Evolutionary conservation across 2,329 filamentous ascomycete genomes (phyloP), one percentile per base, ranked within the genome.

Genomic region (Tolypocladium capitatum): DNA sequence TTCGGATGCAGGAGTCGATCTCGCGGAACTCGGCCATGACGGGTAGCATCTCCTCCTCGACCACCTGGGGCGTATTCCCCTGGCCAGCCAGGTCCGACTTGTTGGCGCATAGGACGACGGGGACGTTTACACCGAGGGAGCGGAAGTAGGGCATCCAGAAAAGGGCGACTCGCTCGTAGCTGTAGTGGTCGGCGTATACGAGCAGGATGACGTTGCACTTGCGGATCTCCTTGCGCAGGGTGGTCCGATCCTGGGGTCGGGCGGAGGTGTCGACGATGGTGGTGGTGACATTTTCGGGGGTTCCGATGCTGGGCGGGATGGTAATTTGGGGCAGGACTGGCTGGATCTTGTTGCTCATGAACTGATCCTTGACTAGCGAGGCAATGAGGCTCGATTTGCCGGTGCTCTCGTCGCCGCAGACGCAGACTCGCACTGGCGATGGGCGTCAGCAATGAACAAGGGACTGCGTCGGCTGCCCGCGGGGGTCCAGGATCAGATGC

Each of bases 91-190:
- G 72, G 59, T 98, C 92, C n/a, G 88, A 87, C 67, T 98, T 98
- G 72, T 97, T 97, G 60, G 92, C 89, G 60, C 92, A 97, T 48
- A 98, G 72, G 41, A 98, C 90, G 11, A 98, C 92, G 0, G 92
- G 92, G 21, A 98, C 89, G 63, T 98, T 98, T 62, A 98, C 92
- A n/a, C 92, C 92, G 35, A 98, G 78, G 4, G 90, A 95, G 51
- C 92, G 85, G 62, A 98, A 97, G 67, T 96, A 94, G 11, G 92
- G 92, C 78, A 98, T 85, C 92, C 92, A 98, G 67, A 97, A 98
- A 42, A 98, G 74, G 4, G 91, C 92, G 4, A 98, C 90, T 34
- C 92, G 77, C 64, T 98, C 92, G 70, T 97, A 98, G 74, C 90
- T 97, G 72, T 98, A 98, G 68, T 97, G 91, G 64, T 98, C 92